phyloP scores from a whole-genome alignment of 768 basidiomycete genomes.

The Lentinus brumalis region DNA sequence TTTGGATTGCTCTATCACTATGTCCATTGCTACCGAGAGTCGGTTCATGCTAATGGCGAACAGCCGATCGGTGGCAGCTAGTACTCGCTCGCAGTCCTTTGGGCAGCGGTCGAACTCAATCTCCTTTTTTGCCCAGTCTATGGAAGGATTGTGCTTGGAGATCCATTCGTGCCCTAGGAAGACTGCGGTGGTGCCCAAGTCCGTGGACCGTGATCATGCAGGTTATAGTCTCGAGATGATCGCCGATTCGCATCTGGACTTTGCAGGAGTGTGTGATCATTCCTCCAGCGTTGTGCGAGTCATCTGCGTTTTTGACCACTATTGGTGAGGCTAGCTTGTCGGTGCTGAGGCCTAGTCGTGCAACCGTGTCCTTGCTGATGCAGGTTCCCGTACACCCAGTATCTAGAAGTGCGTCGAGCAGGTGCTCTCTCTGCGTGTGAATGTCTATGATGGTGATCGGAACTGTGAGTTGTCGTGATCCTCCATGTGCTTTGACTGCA shows the following conservation, averaged over 20 bases:
- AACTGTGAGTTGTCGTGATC: too few relatives aligned
- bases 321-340: conserved; percentile 6
- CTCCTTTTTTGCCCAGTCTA: conserved; percentile 17
- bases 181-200: conserved; percentile 8
- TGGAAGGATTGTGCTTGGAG: conserved; percentile 19
- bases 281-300: conserved; percentile 10
- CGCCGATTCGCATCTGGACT: background rate
- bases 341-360: background rate
- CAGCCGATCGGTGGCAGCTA: background rate
- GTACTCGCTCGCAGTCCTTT: background rate
- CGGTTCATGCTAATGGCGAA: conserved; percentile 3
- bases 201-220: conserved; percentile 14
- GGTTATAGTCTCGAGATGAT: conserved; percentile 12
- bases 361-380: conserved; percentile 15
- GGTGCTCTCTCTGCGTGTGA: too few relatives aligned
- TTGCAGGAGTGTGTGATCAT: conserved; percentile 11
- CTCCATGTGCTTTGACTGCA: too few relatives aligned
- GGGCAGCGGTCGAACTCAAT: conserved; percentile 12
- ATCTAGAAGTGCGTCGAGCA: conserved; percentile 20
- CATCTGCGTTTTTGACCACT: conserved; percentile 19
- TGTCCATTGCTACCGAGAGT: conserved; percentile 8
- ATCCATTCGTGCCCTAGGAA: conserved; percentile 24
- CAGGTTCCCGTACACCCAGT: conserved; percentile 27
- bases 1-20: conserved; percentile 9
- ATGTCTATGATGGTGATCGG: too few relatives aligned